Base-by-base conservation (phyloP, 495 filamentous ascomycete species). In the Penicillium fimorum region DNA sequence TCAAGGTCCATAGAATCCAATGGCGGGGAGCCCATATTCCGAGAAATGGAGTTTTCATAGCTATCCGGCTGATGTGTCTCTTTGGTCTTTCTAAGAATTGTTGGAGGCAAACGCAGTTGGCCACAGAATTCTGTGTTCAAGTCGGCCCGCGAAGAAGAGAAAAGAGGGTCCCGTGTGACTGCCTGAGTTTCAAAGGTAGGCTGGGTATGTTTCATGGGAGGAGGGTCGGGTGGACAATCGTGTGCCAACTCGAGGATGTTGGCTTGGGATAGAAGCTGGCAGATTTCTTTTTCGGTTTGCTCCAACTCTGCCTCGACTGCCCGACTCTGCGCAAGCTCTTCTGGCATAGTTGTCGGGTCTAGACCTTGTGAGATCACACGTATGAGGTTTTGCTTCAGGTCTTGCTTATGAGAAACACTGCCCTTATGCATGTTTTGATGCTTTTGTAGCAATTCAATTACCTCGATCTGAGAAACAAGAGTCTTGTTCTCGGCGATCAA, bases 1-100 rank as follows among this genome's bases (percentile, higher is more conserved):
- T 87, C 82, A 17, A 77, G 44, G n/a, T 71, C 65, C 15, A 65
- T 61, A 29, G 52, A 41, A 65, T 61, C 46, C 49, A 66, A 62
- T 0, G 50, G 46, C 2, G 70, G 70, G 44, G 70, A 76, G n/a
- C 72, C 79, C 78, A 82, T 82, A 38, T 73, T 76, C 47, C 72
- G 65, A 13, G 77, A 75, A 41, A 82, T 76, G 32, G 66, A 49
- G 17, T 75, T 67, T 22, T 78, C 76, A 15, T 63, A 58, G 22
- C 57, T 53, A 50, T 54, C 44, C 0, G 50, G 49, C 50, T 58
- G 18, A 32, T 54, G 4, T 47, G 20, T 51, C n/a, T 46, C 40
- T 33, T 58, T 55, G 7, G 44, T 11, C 8, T 37, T 58, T n/a
- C 29, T 61, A 15, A 53, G 33, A 20, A 54, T 58, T 24, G 48